Evolutionary conservation across 1,284 basidiomycete genomes (phyloP).

Genomic region (Hypsizygus ulmarius): DNA sequence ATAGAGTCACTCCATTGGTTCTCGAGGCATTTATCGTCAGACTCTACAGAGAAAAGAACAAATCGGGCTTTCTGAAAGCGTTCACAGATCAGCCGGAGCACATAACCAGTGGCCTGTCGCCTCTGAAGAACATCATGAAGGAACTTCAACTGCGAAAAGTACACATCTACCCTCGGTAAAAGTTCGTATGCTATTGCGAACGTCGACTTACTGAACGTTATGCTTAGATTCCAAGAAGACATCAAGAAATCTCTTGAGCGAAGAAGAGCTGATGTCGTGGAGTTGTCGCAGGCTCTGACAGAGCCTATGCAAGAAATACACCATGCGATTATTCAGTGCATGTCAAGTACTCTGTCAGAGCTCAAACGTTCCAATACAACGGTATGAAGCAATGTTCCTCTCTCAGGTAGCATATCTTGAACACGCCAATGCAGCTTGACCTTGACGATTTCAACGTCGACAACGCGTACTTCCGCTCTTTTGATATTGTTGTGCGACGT

Average conservation of each 20-base stretch:
- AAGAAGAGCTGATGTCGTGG: conserved; percentile 88
- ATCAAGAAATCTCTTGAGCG: conserved; percentile 80
- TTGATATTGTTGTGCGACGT: conserved; percentile 86
- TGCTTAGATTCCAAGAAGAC: conserved; percentile 79
- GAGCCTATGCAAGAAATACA: conserved; percentile 91
- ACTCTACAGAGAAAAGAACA: conserved; percentile 84
- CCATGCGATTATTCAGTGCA: conserved; percentile 90
- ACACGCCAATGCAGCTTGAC: conserved; percentile 65
- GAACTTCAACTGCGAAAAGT: conserved; percentile 88
- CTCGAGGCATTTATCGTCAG: conserved; percentile 91
- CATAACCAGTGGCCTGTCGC: conserved; percentile 89
- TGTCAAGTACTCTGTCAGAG: conserved; percentile 89
- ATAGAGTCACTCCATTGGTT: conserved; percentile 80
- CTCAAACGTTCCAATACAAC: conserved; percentile 86
- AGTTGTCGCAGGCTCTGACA: conserved; percentile 86
- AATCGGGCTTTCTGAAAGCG: conserved; percentile 90
- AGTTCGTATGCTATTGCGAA: background rate
- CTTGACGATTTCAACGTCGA: conserved; percentile 93
- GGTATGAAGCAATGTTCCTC: conserved; percentile 40
- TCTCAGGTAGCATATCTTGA: background rate
- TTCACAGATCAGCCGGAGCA: conserved; percentile 96
- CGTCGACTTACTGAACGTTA: background rate
- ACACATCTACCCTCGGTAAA: conserved; percentile 88
- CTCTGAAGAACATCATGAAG: conserved; percentile 89
- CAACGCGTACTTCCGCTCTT: conserved; percentile 92